phyloP scores from a whole-genome alignment of 2,329 filamentous ascomycete genomes.

The Aspergillus persii region DNA sequence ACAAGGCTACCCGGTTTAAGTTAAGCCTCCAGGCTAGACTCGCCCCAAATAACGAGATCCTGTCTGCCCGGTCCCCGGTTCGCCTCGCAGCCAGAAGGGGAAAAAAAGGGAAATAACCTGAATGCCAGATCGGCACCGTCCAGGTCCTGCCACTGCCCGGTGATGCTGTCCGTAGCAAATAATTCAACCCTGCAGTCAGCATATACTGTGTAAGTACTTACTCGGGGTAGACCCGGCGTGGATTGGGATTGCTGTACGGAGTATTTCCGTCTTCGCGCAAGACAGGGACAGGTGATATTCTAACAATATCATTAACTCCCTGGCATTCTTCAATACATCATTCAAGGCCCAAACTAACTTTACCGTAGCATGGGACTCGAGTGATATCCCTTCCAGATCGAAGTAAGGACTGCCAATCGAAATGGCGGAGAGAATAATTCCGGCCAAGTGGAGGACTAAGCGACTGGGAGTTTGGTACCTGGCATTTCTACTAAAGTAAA shows the following conservation, averaged over 20 bases:
- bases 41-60: constrained; percentile 4
- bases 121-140: constrained; percentile 7
- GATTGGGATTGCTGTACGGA: too few species aligned
- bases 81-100: not conserved
- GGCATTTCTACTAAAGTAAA: constrained; percentile 7
- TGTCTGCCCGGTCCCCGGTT: constrained; percentile 5
- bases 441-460: constrained; percentile 5
- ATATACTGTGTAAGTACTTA: too few species aligned
- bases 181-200: too few species aligned
- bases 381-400: not conserved
- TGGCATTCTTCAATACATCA: too few species aligned
- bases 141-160: too few species aligned
- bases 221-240: too few species aligned
- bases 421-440: not conserved
- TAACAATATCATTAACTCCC: not conserved
- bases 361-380: not conserved
- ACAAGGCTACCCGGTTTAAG: constrained; percentile 5
- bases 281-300: not conserved
- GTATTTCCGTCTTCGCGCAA: not conserved
- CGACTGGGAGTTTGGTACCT: constrained; percentile 12
- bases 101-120: not conserved
- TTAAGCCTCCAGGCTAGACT: constrained; percentile 5
- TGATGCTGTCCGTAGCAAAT: too few species aligned
- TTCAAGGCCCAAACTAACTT: not conserved
- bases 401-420: not conserved